Conservation (phyloP, 2,329 filamentous ascomycete genomes). For the Pestalotiopsis sp. region DNA sequence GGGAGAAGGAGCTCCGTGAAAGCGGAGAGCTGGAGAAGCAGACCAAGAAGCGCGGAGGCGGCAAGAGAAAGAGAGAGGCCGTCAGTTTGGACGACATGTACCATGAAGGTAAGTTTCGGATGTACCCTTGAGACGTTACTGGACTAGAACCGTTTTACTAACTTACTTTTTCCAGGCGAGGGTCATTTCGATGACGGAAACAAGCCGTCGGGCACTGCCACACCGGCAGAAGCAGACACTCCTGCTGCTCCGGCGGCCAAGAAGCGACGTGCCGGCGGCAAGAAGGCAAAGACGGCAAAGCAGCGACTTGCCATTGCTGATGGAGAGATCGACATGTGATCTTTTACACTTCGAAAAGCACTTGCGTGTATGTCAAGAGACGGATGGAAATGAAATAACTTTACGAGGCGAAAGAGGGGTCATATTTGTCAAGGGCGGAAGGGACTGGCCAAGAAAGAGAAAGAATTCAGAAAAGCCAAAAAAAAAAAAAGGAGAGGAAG, state of each 20-base stretch:
- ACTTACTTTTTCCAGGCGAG: constrained; percentile 65
- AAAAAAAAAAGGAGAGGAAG: not conserved
- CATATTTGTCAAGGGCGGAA: not conserved
- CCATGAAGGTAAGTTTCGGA: constrained; percentile 79
- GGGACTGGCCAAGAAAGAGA: not conserved
- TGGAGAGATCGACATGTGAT: constrained; percentile 47
- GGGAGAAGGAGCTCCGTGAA: constrained; percentile 83
- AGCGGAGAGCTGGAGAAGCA: constrained; percentile 66
- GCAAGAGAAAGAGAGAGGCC: constrained; percentile 55
- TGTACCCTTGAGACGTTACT: not conserved
- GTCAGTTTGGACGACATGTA: constrained; percentile 95
- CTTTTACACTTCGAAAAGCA: not conserved
- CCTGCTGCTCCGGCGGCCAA: constrained; percentile 52
- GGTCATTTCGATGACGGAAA: constrained; percentile 90
- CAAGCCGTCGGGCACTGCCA: constrained; percentile 83
- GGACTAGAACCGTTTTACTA: constrained; percentile 23
- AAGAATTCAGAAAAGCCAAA: not conserved
- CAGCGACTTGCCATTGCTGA: constrained; percentile 69
- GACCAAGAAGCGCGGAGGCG: constrained; percentile 57
- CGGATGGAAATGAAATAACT: not conserved
- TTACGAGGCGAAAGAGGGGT: not conserved
- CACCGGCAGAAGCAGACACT: constrained; percentile 64
- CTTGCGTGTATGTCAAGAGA: not conserved
- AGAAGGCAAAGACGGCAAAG: constrained; percentile 69
- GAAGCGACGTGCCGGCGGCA: constrained; percentile 50